Conservation (phyloP, 176 grass and related monocot genomes). For the Microstegium vimineum region DNA sequence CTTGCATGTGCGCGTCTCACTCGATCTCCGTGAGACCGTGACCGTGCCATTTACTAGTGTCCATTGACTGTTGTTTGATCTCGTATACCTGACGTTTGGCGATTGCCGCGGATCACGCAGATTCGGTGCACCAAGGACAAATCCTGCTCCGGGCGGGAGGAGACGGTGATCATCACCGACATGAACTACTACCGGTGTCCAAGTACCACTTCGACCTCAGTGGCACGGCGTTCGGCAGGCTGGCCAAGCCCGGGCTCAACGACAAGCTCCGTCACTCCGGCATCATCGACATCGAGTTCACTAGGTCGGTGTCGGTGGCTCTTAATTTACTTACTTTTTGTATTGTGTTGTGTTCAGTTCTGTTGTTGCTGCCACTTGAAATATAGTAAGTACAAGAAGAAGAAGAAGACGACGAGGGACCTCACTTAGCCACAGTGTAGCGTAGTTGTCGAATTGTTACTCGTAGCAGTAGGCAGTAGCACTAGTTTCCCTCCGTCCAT, state of each 20-base stretch:
- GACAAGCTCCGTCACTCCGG: conserved; percentile 80
- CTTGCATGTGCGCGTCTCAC: background rate
- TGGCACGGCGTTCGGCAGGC: conserved; percentile 71
- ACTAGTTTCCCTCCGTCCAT: background rate
- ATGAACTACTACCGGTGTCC: conserved; percentile 63
- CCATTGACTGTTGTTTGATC: background rate
- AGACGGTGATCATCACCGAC: conserved; percentile 78
- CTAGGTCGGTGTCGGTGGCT: conserved; percentile 42
- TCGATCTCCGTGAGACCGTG: conserved; percentile 25
- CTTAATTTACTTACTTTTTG: too few relatives aligned
- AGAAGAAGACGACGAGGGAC: too few relatives aligned
- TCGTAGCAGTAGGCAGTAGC: background rate
- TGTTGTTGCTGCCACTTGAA: background rate
- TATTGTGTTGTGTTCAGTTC: background rate
- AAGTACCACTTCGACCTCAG: conserved; percentile 83
- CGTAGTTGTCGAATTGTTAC: too few relatives aligned
- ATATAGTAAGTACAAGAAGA: too few relatives aligned
- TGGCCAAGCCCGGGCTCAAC: conserved; percentile 60
- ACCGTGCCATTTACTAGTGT: background rate
- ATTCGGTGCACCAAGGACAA: conserved; percentile 52
- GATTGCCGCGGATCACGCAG: background rate
- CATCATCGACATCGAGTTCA: conserved; percentile 77
- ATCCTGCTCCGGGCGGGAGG: conserved; percentile 46
- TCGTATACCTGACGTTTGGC: background rate
- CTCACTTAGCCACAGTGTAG: too few relatives aligned